Conservation (phyloP, 129 eudicot genomes). For the Tagetes erecta region DNA sequence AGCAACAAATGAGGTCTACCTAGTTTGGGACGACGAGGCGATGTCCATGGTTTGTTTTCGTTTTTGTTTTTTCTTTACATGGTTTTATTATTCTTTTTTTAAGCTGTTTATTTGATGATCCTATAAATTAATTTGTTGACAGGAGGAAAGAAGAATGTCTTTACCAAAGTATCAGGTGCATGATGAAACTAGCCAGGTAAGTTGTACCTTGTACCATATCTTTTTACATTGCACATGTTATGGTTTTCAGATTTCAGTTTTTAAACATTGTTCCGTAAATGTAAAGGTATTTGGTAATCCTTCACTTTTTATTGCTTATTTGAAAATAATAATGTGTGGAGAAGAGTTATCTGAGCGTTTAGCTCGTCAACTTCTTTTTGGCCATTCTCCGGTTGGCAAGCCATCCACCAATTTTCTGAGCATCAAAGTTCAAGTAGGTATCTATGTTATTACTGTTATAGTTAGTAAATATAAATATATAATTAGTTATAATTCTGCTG, state of each 20-base stretch:
- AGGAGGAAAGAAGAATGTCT: slow-evolving; percentile 99
- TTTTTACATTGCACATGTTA: slow-evolving; percentile 29
- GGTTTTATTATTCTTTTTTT: not conserved
- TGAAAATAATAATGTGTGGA: slow-evolving; percentile 34
- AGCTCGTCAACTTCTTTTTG: slow-evolving; percentile 46
- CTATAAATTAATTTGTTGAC: slow-evolving; percentile 15
- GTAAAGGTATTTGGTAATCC: slow-evolving; percentile 40
- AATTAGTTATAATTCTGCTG: slow-evolving; percentile 39
- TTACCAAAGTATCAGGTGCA: slow-evolving; percentile 98
- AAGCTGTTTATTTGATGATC: slow-evolving; percentile 2
- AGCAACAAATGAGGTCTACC: slow-evolving; percentile 85
- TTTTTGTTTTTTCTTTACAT: not conserved
- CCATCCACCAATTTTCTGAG: slow-evolving; percentile 63
- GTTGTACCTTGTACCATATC: slow-evolving; percentile 47
- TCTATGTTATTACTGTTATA: slow-evolving; percentile 36
- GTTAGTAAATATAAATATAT: slow-evolving; percentile 28
- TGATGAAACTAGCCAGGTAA: slow-evolving; percentile 99
- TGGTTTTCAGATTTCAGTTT: slow-evolving; percentile 37
- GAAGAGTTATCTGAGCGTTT: slow-evolving; percentile 36
- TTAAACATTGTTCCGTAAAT: slow-evolving; percentile 39
- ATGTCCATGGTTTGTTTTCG: slow-evolving; percentile 87
- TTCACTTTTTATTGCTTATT: slow-evolving; percentile 22
- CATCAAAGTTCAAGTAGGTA: slow-evolving; percentile 95
- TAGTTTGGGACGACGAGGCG: slow-evolving; percentile 99
- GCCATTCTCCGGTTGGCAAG: slow-evolving; percentile 78